Evolutionary conservation across 1,139 yeast species (phyloP).

Genomic region (Meyerozyma carpophila): DNA sequence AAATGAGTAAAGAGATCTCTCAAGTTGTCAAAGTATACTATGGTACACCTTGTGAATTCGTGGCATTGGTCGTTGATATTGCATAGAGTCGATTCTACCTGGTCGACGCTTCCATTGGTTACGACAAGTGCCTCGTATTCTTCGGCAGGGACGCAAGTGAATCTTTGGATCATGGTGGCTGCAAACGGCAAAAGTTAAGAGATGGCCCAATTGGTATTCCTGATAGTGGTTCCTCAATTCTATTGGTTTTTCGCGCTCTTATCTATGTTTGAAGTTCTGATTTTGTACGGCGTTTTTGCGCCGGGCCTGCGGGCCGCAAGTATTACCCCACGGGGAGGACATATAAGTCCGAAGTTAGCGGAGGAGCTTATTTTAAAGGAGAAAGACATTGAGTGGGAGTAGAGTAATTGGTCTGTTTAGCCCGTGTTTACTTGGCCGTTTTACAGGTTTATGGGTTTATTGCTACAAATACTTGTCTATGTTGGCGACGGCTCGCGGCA

Average conservation of each 20-base stretch:
- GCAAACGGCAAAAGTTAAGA: not conserved
- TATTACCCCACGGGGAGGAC: constrained; percentile 1
- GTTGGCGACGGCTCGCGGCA: not conserved
- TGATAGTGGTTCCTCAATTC: not conserved
- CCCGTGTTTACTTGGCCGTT: not conserved
- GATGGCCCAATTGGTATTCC: not conserved
- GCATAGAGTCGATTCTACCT: constrained; percentile 24
- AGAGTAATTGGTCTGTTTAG: not conserved
- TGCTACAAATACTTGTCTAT: not conserved
- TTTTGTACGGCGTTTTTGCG: not conserved
- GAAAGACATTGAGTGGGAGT: not conserved
- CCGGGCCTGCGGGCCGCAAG: not conserved
- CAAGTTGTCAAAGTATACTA: constrained; percentile 25
- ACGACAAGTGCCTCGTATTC: constrained; percentile 33
- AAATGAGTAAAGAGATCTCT: constrained; percentile 17
- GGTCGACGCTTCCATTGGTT: constrained; percentile 30
- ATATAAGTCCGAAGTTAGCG: not conserved
- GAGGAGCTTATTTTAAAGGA: not conserved
- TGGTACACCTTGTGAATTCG: constrained; percentile 12
- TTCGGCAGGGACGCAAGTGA: constrained; percentile 28
- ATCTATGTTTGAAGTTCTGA: not conserved
- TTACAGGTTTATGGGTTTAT: not conserved
- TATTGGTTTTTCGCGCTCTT: constrained; percentile 1
- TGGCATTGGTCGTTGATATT: constrained; percentile 17
- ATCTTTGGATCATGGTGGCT: constrained; percentile 29